These are phyloP conservation scores for Boletus pseudopeckii DNA, from an alignment of 768 basidiomycete genomes.

Conservation along the genomic window DNA sequence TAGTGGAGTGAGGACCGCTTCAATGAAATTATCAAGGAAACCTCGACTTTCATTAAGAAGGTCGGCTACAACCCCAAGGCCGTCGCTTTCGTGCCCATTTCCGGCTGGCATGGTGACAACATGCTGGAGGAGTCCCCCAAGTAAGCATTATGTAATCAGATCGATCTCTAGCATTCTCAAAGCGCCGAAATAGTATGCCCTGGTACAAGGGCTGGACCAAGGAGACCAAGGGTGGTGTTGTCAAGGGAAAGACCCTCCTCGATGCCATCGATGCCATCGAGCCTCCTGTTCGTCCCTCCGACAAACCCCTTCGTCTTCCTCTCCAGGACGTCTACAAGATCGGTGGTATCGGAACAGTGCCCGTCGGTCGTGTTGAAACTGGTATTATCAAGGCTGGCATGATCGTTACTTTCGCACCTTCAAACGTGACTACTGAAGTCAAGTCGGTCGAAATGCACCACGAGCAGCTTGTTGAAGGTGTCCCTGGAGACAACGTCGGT, in stretches of 20 bases:
- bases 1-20: slow-evolving; percentile 99
- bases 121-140: slow-evolving; percentile 99
- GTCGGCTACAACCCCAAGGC: slow-evolving; percentile 99
- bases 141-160: slow-evolving; percentile 41
- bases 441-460: slow-evolving; percentile 99
- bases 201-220: slow-evolving; percentile 99
- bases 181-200: slow-evolving; percentile 65
- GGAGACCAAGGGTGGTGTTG: slow-evolving; percentile 89
- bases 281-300: slow-evolving; percentile 92
- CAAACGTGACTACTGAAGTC: slow-evolving; percentile 99
- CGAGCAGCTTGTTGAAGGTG: slow-evolving; percentile 92
- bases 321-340: slow-evolving; percentile 99
- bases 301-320: slow-evolving; percentile 99
- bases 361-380: slow-evolving; percentile 99
- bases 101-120: slow-evolving; percentile 99
- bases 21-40: slow-evolving; percentile 99
- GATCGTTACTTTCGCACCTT: slow-evolving; percentile 95
- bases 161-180: slow-evolving; percentile 15
- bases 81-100: slow-evolving; percentile 98
- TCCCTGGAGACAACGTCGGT: slow-evolving; percentile 98
- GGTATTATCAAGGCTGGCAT: slow-evolving; percentile 99
- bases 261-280: slow-evolving; percentile 99
- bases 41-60: slow-evolving; percentile 98
- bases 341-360: slow-evolving; percentile 99
- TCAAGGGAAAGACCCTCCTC: slow-evolving; percentile 99